Base-by-base conservation (phyloP, 306 rosid genomes). In the Vigna nakashimae region DNA sequence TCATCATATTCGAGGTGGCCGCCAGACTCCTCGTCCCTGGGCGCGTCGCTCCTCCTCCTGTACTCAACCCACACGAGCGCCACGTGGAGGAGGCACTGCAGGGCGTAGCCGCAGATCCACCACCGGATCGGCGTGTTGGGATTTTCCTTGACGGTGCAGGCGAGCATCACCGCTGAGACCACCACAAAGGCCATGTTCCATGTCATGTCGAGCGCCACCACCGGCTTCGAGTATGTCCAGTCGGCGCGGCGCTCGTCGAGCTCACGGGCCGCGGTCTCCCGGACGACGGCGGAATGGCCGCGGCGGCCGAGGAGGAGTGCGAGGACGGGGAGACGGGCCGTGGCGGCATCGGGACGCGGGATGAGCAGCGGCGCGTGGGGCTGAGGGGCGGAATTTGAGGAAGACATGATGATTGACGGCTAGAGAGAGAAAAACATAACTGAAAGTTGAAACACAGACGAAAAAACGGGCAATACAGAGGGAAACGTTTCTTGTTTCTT, bases 141-240 rank as follows among this genome's bases (percentile, higher is more conserved):
- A 4, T 38, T 52, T 88, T 93, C 98, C 45, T 75, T 6, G 1
- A 17, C 2, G 7, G 97, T 75, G 73, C 45, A 57, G 6, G 82
- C 17, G 48, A 93, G 84, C 91, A 93, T 87, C 65, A 30, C 94
- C 48, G 56, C 55, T 4, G 98, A 80, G 4, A 88, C 93, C 69
- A 88, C 80, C 43, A 93, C 91, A 58, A 93, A 93, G 12, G 91
- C 89, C 77, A 83, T 77, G 79, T 93, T 93, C 98, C 98, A 93
- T 85, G 79, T 63, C 69, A 91, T 77, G 84, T 91, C 97, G 17
- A 93, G 82, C 24, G 89, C 94, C 66, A 91, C 97, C 49, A 93
- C 94, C 8, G 97, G 98, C 86, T 88, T 93, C 77, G 98, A 93
- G 85, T 93, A 93, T 0, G 93, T 96, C 98, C 97, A 93, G 80